phyloP scores from a whole-genome alignment of 2,329 filamentous ascomycete genomes.

The Fusarium proliferatum region DNA sequence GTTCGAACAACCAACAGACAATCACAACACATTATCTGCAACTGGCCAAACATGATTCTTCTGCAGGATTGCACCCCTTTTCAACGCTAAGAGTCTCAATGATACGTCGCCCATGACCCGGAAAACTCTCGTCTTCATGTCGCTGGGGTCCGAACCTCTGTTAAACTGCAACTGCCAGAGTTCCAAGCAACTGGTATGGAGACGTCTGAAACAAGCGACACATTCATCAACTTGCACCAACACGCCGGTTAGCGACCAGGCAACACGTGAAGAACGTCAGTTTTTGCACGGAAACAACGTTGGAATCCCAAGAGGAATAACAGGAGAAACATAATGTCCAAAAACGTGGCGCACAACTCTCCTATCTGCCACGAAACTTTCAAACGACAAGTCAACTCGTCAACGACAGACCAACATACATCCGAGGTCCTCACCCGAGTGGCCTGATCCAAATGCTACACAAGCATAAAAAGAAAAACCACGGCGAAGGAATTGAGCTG shows the following conservation, averaged over 20 bases:
- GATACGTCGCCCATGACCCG: neutral
- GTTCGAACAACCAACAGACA: neutral
- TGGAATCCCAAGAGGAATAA: neutral
- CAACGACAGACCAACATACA: neutral
- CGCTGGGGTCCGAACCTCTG: neutral
- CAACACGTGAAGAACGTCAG: neutral
- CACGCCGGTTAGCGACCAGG: neutral
- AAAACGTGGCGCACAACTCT: neutral
- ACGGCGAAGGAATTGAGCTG: neutral
- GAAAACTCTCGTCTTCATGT: neutral
- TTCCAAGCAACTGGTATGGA: neutral
- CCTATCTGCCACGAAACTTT: constrained; percentile 32
- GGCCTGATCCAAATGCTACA: neutral
- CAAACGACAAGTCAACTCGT: constrained; percentile 27
- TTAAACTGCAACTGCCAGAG: neutral
- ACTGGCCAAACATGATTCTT: neutral
- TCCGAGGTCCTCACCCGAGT: neutral
- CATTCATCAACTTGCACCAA: neutral
- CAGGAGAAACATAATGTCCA: neutral
- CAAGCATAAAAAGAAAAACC: neutral
- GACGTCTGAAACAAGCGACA: constrained; percentile 20
- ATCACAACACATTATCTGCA: neutral
- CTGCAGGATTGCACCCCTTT: neutral
- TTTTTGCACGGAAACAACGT: constrained; percentile 1
- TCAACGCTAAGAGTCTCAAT: too few relatives aligned